phyloP scores from a whole-genome alignment of 2,329 filamentous ascomycete species.

The Phaeosphaeriaceae sp. region DNA sequence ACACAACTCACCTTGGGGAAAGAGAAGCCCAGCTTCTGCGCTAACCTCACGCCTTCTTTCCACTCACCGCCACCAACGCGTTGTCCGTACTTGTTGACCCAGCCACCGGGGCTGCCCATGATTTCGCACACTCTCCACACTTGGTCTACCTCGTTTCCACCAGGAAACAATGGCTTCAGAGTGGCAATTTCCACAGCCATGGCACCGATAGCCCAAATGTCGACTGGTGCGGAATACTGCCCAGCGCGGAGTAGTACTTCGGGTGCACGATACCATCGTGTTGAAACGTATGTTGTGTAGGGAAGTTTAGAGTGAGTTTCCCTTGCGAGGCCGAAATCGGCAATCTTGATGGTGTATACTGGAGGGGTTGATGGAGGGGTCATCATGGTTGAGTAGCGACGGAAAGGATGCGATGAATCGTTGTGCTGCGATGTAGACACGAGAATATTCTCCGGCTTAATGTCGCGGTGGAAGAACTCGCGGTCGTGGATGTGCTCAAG shows the following conservation, averaged over 20 bases:
- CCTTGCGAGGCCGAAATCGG: slow-evolving; percentile 95
- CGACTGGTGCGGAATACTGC: slow-evolving; percentile 95
- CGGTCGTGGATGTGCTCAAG: slow-evolving; percentile 97
- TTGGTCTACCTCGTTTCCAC: slow-evolving; percentile 97
- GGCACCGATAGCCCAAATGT: slow-evolving; percentile 97
- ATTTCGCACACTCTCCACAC: slow-evolving; percentile 99
- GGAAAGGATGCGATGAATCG: slow-evolving; percentile 84
- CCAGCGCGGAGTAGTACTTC: slow-evolving; percentile 93
- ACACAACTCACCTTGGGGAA: slow-evolving; percentile 74
- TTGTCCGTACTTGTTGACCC: slow-evolving; percentile 89
- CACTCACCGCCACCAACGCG: slow-evolving; percentile 95
- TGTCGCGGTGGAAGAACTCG: slow-evolving; percentile 97
- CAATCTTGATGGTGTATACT: slow-evolving; percentile 95
- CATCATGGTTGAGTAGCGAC: slow-evolving; percentile 89
- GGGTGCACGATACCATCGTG: slow-evolving; percentile 91
- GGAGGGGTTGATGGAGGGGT: slow-evolving; percentile 95
- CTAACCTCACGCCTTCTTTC: slow-evolving; percentile 91
- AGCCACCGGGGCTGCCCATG: slow-evolving; percentile 98
- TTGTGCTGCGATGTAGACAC: slow-evolving; percentile 88
- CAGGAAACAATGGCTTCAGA: slow-evolving; percentile 93
- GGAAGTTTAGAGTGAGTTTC: slow-evolving; percentile 96
- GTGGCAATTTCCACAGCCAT: slow-evolving; percentile 99
- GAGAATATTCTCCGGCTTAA: slow-evolving; percentile 98
- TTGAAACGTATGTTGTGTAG: slow-evolving; percentile 98
- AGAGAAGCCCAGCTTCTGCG: slow-evolving; percentile 95